Base-by-base conservation (phyloP, 1,284 basidiomycete species). In the Ganoderma multipileum region DNA sequence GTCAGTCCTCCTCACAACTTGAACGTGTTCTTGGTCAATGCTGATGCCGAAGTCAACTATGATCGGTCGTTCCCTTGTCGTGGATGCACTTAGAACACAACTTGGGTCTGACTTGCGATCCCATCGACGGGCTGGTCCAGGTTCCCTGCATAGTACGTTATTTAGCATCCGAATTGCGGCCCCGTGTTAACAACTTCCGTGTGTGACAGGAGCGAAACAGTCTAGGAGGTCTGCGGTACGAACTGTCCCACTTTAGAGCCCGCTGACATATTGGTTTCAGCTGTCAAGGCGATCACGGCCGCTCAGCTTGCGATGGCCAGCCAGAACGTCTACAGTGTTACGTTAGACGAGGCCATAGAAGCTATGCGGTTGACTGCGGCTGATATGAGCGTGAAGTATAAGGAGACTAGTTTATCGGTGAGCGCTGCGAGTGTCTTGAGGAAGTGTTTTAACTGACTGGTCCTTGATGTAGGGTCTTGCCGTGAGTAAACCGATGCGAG, bases 291-390 rank as follows among this genome's bases (percentile, higher is more conserved):
- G 8, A 87, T 96, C 58, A 95, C 94, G 3, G 95, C 95, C n/a
- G 95, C 96, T 9, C 97, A 98, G 77, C 86, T 99, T 4, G 95
- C 97, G 1, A 91, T 98, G 87, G 95, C 96, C 1, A 94, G 92
- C 70, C 88, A 93, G 75, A 96, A 95, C 0, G 87, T 94, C 8
- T 95, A 96, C 76, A 90, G 91, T 38, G 95, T 97, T 59, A 94
- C 92, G 0, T 84, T 99, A 30, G 97, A 99, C 77, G 96, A 98
- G 79, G 97, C 97, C 0, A 98, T 99, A 67, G 94, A 96, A 77
- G 97, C 97, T 2, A 98, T 98, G 94, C 86, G 95, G 44, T 81
- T 97, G 50, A 98, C 97, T 0, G 97, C 97, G 36, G 83, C 86
- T 28, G 92, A 94, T 77, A 95, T 95, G 93, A 94, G 92, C 72